Evolutionary conservation across 768 basidiomycete species (phyloP).

Genomic region (Suillus subluteus): DNA sequence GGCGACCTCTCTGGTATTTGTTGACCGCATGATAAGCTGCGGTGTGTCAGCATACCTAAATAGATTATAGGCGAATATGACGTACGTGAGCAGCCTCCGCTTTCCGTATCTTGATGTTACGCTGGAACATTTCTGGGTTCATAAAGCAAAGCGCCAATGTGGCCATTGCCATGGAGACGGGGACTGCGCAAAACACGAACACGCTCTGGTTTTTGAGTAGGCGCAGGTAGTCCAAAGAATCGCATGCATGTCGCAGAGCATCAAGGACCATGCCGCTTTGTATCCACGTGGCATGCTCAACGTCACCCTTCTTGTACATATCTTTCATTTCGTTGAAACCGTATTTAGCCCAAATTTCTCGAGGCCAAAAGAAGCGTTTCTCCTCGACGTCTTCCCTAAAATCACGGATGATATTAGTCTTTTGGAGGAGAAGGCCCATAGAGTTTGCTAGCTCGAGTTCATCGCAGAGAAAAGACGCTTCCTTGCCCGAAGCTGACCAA

Average conservation of each 20-base stretch:
- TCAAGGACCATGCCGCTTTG: slow-evolving; percentile 91
- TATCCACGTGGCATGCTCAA: slow-evolving; percentile 74
- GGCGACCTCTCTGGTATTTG: slow-evolving; percentile 90
- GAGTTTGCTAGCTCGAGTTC: slow-evolving; percentile 91
- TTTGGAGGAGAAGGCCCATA: slow-evolving; percentile 95
- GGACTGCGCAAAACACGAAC: slow-evolving; percentile 96
- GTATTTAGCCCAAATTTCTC: slow-evolving; percentile 85
- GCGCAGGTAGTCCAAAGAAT: slow-evolving; percentile 87
- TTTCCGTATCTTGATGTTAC: slow-evolving; percentile 94
- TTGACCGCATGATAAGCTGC: slow-evolving; percentile 90
- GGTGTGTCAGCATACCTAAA: neutral
- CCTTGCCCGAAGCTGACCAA: slow-evolving; percentile 85
- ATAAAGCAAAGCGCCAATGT: slow-evolving; percentile 92
- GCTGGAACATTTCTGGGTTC: slow-evolving; percentile 84
- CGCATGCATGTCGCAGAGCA: slow-evolving; percentile 80
- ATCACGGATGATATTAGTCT: slow-evolving; percentile 98
- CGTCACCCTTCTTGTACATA: slow-evolving; percentile 58
- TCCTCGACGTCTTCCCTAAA: slow-evolving; percentile 90
- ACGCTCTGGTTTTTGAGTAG: slow-evolving; percentile 88
- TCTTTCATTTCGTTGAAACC: slow-evolving; percentile 76
- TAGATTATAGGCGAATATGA: slow-evolving; percentile 13
- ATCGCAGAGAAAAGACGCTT: slow-evolving; percentile 68
- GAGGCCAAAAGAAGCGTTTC: slow-evolving; percentile 90
- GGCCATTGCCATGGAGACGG: slow-evolving; percentile 94
- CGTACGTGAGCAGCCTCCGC: slow-evolving; percentile 83